A percentile compares a stretch with the other conserved stretches of the same genome.
phyloP scores from a whole-genome alignment of 1,284 basidiomycete genomes.

The Cystobasidium pallidum region DNA sequence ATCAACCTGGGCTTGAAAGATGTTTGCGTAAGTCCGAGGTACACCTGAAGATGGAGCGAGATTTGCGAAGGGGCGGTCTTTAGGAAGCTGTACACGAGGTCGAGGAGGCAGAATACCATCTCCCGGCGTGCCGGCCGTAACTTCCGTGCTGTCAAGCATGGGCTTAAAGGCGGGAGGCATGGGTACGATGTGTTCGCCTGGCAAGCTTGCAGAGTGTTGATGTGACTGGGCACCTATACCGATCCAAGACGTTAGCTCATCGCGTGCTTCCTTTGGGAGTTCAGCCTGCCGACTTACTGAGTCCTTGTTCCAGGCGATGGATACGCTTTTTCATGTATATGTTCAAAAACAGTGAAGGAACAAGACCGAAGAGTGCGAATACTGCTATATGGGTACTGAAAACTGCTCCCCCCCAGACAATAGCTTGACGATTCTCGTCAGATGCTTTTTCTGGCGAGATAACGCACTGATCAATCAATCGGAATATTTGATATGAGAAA shows the following conservation, averaged over 20 bases:
- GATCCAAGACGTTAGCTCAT: not conserved
- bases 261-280: not conserved
- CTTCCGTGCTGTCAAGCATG: not conserved
- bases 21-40: not conserved
- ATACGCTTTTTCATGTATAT: conserved; percentile 11
- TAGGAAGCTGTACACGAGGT: not conserved
- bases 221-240: not conserved
- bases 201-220: not conserved
- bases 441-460: no score
- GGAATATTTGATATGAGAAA: no score
- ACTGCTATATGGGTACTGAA: not conserved
- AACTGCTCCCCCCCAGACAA: not conserved
- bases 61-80: conserved; percentile 18
- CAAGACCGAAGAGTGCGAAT: not conserved
- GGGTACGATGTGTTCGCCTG: not conserved
- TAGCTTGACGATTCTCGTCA: not conserved
- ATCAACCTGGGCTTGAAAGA: not conserved
- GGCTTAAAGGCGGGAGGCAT: not conserved
- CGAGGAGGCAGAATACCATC: no score
- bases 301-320: not conserved
- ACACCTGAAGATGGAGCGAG: not conserved
- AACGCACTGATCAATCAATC: no score
- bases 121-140: no score
- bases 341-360: conserved; percentile 6
- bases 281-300: not conserved